phyloP scores from a whole-genome alignment of 1,284 basidiomycete genomes.

The Ceratobasidium theobromae region DNA sequence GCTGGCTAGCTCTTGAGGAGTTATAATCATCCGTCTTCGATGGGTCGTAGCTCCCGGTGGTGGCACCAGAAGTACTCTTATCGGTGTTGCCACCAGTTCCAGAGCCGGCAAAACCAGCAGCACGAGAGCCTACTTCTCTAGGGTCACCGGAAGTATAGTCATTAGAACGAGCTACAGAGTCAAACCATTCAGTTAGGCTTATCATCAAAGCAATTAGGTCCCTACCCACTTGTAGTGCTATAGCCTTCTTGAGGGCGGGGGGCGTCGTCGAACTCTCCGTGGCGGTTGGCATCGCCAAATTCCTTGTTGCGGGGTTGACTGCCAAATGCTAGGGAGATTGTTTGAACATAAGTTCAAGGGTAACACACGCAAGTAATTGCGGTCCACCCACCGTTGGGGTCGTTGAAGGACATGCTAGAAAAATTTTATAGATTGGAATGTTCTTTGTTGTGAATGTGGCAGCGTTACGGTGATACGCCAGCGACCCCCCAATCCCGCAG shows the following conservation, averaged over 20 bases:
- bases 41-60: neutral
- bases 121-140: neutral
- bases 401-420: conserved; percentile 20
- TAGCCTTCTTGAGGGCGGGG: neutral
- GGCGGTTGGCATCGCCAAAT: neutral
- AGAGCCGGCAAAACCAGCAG: neutral
- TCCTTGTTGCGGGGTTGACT: conserved; percentile 5
- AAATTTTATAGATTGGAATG: neutral
- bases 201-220: neutral
- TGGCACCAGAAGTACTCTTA: neutral
- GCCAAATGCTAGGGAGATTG: conserved; percentile 2
- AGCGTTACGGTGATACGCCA: neutral
- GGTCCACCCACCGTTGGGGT: neutral
- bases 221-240: conserved; percentile 1
- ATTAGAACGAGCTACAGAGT: conserved; percentile 5
- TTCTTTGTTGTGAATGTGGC: neutral
- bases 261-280: neutral
- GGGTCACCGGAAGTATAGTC: conserved; percentile 16
- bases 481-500: neutral
- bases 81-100: neutral
- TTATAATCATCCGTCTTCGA: too few relatives aligned
- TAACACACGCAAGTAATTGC: too few relatives aligned
- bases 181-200: too few relatives aligned
- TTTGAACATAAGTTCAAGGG: neutral
- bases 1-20: too few relatives aligned